A percentile compares a stretch with the other conserved stretches of the same genome.
Conservation (phyloP, 148 eudicot genomes). For the Vaccinium corymbosum region DNA sequence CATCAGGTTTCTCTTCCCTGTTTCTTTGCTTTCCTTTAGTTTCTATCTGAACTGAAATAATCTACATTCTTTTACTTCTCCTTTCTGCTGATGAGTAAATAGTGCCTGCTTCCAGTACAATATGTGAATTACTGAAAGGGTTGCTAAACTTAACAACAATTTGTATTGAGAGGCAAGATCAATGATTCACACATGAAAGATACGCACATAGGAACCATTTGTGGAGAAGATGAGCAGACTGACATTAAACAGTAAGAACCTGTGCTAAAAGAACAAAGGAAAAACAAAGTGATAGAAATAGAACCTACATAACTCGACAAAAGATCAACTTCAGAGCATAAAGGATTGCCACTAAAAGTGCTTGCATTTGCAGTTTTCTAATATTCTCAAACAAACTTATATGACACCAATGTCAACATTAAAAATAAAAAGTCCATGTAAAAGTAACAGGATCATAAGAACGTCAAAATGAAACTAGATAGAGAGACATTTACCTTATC, state of each 20-base stretch:
- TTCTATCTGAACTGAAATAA: background rate
- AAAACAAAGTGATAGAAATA: background rate
- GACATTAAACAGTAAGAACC: background rate
- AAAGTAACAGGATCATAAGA: background rate
- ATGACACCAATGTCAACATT: background rate
- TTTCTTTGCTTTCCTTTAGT: background rate
- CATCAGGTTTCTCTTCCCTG: background rate
- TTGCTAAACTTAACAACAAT: too few relatives aligned
- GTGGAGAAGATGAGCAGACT: background rate
- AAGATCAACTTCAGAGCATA: background rate
- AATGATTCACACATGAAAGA: too few relatives aligned
- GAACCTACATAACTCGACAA: background rate
- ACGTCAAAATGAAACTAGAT: background rate
- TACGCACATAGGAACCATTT: background rate
- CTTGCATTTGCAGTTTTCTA: background rate
- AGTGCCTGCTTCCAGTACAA: background rate
- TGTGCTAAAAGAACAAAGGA: background rate
- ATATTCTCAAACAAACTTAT: background rate
- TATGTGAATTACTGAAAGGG: background rate
- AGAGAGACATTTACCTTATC: conserved; percentile 32
- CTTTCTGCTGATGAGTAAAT: background rate
- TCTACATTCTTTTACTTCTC: background rate
- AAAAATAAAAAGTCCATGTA: background rate
- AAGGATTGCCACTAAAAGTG: background rate
- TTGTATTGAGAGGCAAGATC: too few relatives aligned